Conservation (phyloP, 108 stramenopile genomes). For the Ochromonas danica region DNA sequence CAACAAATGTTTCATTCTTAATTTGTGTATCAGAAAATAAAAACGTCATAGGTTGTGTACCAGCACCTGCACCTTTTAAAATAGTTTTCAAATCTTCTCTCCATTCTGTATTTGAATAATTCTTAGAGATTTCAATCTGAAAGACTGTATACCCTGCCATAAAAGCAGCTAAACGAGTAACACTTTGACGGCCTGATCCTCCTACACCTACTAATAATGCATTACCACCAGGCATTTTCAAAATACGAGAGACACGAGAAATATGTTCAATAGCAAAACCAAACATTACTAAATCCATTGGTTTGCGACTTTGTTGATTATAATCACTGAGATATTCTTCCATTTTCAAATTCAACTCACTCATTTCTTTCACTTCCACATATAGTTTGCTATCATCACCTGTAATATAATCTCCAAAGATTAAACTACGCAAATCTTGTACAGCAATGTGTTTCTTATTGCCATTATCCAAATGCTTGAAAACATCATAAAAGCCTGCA, state of each 20-base stretch:
- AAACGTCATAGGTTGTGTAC: constrained; percentile 54
- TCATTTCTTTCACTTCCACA: constrained; percentile 54
- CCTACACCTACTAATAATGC: constrained; percentile 66
- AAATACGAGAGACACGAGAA: constrained; percentile 50
- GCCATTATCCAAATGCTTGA: constrained; percentile 43
- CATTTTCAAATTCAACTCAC: constrained; percentile 47
- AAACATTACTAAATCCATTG: constrained; percentile 68
- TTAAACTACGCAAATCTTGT: constrained; percentile 52
- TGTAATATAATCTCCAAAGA: constrained; percentile 64
- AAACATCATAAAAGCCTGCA: constrained; percentile 51
- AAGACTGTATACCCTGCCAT: constrained; percentile 60
- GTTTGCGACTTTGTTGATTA: constrained; percentile 58
- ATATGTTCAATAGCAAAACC: constrained; percentile 70
- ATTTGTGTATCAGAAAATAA: constrained; percentile 67
- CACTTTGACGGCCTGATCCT: constrained; percentile 61
- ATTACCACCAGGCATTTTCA: constrained; percentile 54
- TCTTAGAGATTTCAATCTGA: constrained; percentile 68
- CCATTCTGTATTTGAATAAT: constrained; percentile 63
- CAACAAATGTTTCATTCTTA: constrained; percentile 62
- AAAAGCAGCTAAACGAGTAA: constrained; percentile 58
- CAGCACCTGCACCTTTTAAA: constrained; percentile 56
- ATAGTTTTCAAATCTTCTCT: constrained; percentile 65
- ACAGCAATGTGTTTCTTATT: constrained; percentile 10
- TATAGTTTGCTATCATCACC: constrained; percentile 45
- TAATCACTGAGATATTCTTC: constrained; percentile 56